phyloP scores from a whole-genome alignment of 78 protist species.

The Mastigamoeba balamuthi region DNA sequence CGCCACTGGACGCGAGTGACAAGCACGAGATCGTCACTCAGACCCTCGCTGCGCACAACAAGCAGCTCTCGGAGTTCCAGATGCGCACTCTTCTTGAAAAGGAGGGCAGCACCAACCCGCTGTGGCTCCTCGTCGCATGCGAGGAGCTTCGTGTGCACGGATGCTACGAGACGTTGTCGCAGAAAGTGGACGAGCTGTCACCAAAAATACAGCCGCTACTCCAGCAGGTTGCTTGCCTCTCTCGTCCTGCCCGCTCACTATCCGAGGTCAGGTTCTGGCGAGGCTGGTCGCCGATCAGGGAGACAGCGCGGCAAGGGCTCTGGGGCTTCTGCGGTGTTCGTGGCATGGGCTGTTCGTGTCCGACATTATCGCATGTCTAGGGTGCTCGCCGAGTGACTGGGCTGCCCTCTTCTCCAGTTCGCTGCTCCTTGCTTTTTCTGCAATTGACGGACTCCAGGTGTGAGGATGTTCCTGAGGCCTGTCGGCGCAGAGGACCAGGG shows the following conservation, averaged over 20 bases:
- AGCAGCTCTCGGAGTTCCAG: background rate
- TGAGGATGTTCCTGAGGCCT: background rate
- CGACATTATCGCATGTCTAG: background rate
- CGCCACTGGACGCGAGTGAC: background rate
- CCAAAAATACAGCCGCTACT: too few species aligned
- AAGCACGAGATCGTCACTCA: background rate
- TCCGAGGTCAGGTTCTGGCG: too few species aligned
- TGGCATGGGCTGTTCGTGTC: background rate
- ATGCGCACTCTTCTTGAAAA: background rate
- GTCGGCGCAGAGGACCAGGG: background rate
- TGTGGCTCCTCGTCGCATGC: background rate
- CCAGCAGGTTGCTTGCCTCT: too few species aligned
- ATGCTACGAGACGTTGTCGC: background rate
- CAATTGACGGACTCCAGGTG: too few species aligned
- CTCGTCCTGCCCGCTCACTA: too few species aligned
- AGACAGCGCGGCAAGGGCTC: too few species aligned
- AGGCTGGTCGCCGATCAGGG: too few species aligned
- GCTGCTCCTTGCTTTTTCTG: too few species aligned
- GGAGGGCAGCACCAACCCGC: background rate
- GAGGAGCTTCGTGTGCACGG: background rate
- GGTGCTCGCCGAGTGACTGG: background rate
- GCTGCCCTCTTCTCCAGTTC: background rate
- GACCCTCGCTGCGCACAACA: background rate
- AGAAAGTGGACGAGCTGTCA: too few species aligned
- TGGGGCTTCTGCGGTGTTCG: background rate